A percentile compares a stretch with the other conserved stretches of the same genome.
Conservation (phyloP, 805 yeast species). For the Metschnikowia cerradonensis region DNA sequence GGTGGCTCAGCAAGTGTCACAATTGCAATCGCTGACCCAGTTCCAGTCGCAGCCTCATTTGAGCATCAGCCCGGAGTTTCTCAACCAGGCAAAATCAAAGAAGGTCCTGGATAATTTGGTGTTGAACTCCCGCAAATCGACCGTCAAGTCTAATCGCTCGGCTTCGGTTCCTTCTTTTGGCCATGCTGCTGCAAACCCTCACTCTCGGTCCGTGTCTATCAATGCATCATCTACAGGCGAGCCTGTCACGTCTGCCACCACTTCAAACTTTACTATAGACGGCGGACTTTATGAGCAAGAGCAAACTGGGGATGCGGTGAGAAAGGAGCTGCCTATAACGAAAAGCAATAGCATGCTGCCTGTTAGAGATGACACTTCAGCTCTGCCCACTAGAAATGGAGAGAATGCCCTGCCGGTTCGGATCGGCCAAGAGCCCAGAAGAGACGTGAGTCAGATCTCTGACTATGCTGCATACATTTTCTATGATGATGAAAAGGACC, state of each 20-base stretch:
- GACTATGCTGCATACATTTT: conserved; percentile 17
- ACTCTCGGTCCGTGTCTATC: conserved; percentile 13
- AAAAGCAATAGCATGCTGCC: too few species aligned
- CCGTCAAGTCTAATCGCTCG: conserved; percentile 31
- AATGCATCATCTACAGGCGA: conserved; percentile 6
- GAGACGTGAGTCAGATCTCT: conserved; percentile 11
- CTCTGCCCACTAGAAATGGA: background rate
- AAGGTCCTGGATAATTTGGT: conserved; percentile 12
- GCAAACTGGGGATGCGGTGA: too few species aligned
- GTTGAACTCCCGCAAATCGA: conserved; percentile 27
- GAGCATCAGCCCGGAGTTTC: background rate
- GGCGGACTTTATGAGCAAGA: too few species aligned
- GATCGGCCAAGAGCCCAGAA: background rate
- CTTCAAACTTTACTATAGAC: background rate
- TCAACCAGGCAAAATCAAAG: background rate
- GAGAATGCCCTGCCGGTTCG: background rate
- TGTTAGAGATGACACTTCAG: too few species aligned
- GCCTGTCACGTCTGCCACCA: background rate
- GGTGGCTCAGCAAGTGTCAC: conserved; percentile 16
- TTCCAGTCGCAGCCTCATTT: background rate
- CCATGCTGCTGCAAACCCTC: background rate
- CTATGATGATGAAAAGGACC: conserved; percentile 1
- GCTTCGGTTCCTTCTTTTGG: conserved; percentile 33
- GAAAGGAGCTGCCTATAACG: too few species aligned
- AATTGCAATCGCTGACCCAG: conserved; percentile 8